phyloP scores from a whole-genome alignment of 148 eudicot genomes.

The Arctostaphylos glauca region DNA sequence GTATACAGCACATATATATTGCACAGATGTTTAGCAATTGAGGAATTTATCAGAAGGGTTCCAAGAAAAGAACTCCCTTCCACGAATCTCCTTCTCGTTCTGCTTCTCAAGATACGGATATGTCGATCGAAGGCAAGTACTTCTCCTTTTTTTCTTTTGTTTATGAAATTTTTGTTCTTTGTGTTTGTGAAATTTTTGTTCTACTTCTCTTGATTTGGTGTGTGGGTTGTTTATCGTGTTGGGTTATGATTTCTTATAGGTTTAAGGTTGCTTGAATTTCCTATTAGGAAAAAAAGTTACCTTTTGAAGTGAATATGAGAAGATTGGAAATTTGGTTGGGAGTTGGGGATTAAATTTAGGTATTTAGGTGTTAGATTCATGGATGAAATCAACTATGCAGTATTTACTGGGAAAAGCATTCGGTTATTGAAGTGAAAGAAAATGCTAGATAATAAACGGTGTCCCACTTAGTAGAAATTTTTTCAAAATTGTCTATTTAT shows the following conservation, averaged over 20 bases:
- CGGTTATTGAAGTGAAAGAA: not conserved
- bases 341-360: not conserved
- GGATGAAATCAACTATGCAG: not conserved
- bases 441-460: too few species aligned
- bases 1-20: not conserved
- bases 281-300: not conserved
- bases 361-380: not conserved
- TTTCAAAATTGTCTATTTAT: too few species aligned
- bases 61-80: constrained; percentile 7
- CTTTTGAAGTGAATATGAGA: not conserved
- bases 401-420: not conserved
- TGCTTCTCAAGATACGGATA: constrained; percentile 15
- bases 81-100: constrained; percentile 18
- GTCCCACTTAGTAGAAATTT: too few species aligned
- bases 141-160: too few species aligned
- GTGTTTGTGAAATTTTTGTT: not conserved
- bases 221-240: not conserved
- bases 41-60: constrained; percentile 12
- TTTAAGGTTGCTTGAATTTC: not conserved
- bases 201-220: not conserved
- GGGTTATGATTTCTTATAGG: not conserved
- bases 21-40: not conserved
- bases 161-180: not conserved
- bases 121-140: constrained; percentile 17
- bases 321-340: not conserved